phyloP scores from a whole-genome alignment of 768 basidiomycete species.

The Hysterangium stoloniferum region DNA sequence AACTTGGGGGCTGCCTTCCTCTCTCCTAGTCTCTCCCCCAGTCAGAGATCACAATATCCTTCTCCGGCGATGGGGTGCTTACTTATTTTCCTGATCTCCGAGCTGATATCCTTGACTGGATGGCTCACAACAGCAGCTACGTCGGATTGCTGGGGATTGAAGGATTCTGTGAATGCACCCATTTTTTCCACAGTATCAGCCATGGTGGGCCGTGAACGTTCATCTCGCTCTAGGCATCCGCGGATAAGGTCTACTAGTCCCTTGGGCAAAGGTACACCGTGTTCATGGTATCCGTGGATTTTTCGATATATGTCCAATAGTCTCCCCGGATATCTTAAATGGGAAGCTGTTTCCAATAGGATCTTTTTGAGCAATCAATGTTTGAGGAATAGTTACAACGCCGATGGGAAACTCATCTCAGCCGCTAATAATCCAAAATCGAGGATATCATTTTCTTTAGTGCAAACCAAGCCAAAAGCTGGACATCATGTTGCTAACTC shows the following conservation, averaged over 20 bases:
- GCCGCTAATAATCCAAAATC: neutral
- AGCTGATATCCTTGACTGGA: conserved; percentile 8
- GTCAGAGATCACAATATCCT: conserved; percentile 13
- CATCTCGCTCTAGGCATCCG: conserved; percentile 34
- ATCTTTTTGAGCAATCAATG: neutral
- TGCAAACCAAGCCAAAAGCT: neutral
- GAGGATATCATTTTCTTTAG: conserved; percentile 4
- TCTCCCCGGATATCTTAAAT: neutral
- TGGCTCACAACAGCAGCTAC: too few species aligned
- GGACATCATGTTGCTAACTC: neutral
- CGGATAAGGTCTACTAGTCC: conserved; percentile 37
- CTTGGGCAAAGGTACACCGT: too few species aligned
- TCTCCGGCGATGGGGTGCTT: conserved; percentile 12
- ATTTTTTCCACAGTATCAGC: conserved; percentile 21
- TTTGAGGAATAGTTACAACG: too few species aligned
- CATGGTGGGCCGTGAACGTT: conserved; percentile 34
- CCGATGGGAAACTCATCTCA: neutral
- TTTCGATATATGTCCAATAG: too few species aligned
- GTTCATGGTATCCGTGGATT: too few species aligned
- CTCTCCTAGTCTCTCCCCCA: conserved; percentile 11
- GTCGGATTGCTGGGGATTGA: too few species aligned
- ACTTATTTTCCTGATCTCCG: conserved; percentile 11
- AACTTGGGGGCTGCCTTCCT: conserved; percentile 13
- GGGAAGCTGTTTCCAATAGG: neutral
- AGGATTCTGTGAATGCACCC: neutral